A percentile compares a stretch with the other conserved stretches of the same genome.
phyloP scores from a whole-genome alignment of 2,329 filamentous ascomycete genomes.

The Calonectria pseudoreteaudii region DNA sequence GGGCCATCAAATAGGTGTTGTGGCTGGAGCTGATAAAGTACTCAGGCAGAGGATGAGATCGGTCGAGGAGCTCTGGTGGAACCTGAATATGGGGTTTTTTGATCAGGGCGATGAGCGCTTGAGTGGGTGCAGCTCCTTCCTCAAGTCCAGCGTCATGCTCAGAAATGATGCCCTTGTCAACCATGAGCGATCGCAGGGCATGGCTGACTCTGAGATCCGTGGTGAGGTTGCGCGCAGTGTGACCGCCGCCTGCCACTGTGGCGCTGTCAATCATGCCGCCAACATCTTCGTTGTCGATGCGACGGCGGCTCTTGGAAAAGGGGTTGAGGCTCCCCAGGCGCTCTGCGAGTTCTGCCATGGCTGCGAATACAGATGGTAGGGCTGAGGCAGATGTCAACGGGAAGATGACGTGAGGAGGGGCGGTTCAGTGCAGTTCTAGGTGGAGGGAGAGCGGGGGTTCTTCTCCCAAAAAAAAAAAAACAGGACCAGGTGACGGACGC shows the following conservation, averaged over 20 bases:
- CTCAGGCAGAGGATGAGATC: constrained; percentile 71
- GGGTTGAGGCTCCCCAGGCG: constrained; percentile 47
- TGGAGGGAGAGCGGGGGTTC: constrained; percentile 19
- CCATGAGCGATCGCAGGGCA: constrained; percentile 67
- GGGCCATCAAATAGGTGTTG: constrained; percentile 78
- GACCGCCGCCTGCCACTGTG: constrained; percentile 71
- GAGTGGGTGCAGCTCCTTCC: constrained; percentile 49
- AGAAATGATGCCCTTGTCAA: constrained; percentile 62
- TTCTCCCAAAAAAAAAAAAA: neutral
- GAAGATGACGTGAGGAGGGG: constrained; percentile 31
- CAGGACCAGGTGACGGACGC: neutral
- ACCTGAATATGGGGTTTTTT: constrained; percentile 69
- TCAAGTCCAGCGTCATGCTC: constrained; percentile 61
- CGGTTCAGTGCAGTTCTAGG: constrained; percentile 15
- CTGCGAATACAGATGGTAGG: constrained; percentile 1
- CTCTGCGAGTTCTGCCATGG: constrained; percentile 42
- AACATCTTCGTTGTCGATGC: constrained; percentile 48
- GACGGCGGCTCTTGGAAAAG: constrained; percentile 40
- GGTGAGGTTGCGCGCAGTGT: constrained; percentile 61
- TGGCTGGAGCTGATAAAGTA: constrained; percentile 81
- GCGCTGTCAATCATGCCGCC: constrained; percentile 48
- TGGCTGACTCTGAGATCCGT: constrained; percentile 69
- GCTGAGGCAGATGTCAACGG: constrained; percentile 14
- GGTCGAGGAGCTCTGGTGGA: constrained; percentile 65
- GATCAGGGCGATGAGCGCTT: constrained; percentile 63